phyloP scores from a whole-genome alignment of 108 stramenopile species.

The Cyclotella distinguenda region DNA sequence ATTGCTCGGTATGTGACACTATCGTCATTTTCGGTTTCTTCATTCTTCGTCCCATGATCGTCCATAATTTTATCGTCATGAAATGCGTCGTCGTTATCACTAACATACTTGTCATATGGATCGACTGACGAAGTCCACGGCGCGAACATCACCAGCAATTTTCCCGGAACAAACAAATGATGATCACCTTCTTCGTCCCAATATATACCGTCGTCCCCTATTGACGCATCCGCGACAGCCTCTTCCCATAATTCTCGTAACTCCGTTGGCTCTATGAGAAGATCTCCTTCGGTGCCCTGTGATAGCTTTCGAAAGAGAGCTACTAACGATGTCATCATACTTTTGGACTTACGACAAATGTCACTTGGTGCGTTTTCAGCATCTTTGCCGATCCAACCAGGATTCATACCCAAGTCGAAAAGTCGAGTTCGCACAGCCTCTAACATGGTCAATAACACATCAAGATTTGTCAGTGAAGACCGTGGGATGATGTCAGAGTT shows the following conservation, averaged over 20 bases:
- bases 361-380: not conserved
- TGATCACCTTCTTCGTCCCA: constrained; percentile 44
- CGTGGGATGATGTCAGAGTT: constrained; percentile 73
- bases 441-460: constrained; percentile 58
- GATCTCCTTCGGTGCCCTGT: constrained; percentile 47
- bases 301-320: constrained; percentile 55
- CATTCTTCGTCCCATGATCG: not conserved
- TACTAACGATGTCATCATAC: constrained; percentile 28
- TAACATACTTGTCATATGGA: not conserved
- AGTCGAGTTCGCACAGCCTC: constrained; percentile 45
- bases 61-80: not conserved
- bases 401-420: constrained; percentile 47
- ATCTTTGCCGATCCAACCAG: constrained; percentile 9
- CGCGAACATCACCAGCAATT: constrained; percentile 51
- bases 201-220: constrained; percentile 47
- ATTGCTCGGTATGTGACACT: constrained; percentile 9
- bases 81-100: not conserved
- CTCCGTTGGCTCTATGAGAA: constrained; percentile 46
- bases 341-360: constrained; percentile 3
- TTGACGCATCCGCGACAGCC: constrained; percentile 44
- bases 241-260: constrained; percentile 38
- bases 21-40: not conserved
- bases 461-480: constrained; percentile 62
- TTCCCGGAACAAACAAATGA: constrained; percentile 67
- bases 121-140: constrained; percentile 41